Base-by-base conservation (phyloP, 352 stramenopile species). In the Phytophthora fragariaefolia region DNA sequence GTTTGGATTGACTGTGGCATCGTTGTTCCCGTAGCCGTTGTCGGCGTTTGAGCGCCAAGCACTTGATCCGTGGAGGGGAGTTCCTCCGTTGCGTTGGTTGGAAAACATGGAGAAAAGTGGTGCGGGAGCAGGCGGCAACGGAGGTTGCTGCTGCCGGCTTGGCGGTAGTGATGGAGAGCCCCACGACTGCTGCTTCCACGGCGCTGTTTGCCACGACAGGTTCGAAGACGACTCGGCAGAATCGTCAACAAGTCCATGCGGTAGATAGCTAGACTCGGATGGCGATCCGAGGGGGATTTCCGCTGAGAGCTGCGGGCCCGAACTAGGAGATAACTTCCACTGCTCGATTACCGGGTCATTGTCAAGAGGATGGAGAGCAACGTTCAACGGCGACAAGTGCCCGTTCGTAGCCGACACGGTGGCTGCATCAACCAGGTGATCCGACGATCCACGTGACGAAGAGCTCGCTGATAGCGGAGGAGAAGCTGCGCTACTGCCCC, bases 271-370 rank as follows among this genome's bases (percentile, higher is more conserved):
- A 7, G 77, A 63, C n/a, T 90, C 62, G 4, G 71, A 80, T 34
- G 79, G 66, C 2, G 72, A 80, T 2, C 85, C 52, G 36, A 80
- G 72, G 27, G 85, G 76, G n/a, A 80, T 54, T 17, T 89, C 73
- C 7, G 71, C 64, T 1, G 64, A 69, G 10, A 73, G 64, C 24
- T 85, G 82, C 5, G 83, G 77, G 10, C 77, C 67, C 22, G 71
- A 67, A 13, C 76, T 82, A 51, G 83, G 82, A 45, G 85, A 92
- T 23, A 94, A 40, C 38, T 89, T 92, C 85, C 85, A 94, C 46
- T 92, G 84, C 62, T 94, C 85, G 40, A 92, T 91, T 54, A 89
- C 79, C 7, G 80, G 82, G 32, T 92, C 83, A n/a, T 70, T 75
- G 42, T 73, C 71, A 27, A 92, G 69, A 50, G 79, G 74, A 46